phyloP scores from a whole-genome alignment of 2,329 filamentous ascomycete species.

The Aspergillus fumigatus region DNA sequence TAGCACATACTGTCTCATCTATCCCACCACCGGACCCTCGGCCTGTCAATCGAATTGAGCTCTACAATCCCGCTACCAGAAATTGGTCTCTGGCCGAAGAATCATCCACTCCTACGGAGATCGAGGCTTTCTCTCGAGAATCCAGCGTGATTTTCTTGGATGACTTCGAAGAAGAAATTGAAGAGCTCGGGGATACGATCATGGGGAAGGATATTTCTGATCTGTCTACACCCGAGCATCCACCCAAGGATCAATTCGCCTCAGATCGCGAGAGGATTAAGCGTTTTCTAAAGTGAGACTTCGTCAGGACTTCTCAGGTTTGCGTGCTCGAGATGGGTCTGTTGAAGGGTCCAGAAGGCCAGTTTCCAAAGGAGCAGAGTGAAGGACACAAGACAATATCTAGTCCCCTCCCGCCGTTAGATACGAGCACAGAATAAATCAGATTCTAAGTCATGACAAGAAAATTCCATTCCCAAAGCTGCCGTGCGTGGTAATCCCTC shows the following conservation, averaged over 20 bases:
- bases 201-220: neutral
- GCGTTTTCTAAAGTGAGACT: neutral
- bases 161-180: neutral
- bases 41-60: neutral
- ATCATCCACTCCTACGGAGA: neutral
- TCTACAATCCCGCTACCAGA: neutral
- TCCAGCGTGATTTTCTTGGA: neutral
- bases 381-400: neutral
- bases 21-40: neutral
- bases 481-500: constrained; percentile 9
- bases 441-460: constrained; percentile 8
- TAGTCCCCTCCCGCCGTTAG: neutral
- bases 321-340: neutral
- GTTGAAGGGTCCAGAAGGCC: neutral
- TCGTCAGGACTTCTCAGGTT: neutral
- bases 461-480: constrained; percentile 14
- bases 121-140: neutral
- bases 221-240: neutral
- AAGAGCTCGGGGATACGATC: neutral
- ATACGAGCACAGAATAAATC: constrained; percentile 8
- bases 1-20: neutral
- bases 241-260: neutral
- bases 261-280: neutral
- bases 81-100: neutral
- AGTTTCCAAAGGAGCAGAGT: neutral